These are phyloP conservation scores for Ceratocystis cacaofunesta DNA, from an alignment of 2,329 filamentous ascomycete genomes.

Conservation along the genomic window DNA sequence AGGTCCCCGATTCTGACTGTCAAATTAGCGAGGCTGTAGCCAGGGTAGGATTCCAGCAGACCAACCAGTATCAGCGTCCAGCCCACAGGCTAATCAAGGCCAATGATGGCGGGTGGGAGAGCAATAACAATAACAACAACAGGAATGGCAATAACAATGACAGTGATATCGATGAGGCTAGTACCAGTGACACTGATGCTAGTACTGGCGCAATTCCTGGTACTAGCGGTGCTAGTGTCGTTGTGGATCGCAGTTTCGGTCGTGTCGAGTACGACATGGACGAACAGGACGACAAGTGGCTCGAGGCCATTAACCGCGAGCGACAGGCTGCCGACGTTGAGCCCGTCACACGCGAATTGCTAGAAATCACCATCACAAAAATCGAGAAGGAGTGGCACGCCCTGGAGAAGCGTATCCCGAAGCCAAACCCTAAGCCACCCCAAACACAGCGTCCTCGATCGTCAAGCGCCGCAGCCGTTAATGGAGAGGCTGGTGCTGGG, in stretches of 20 bases:
- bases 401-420: constrained; percentile 89
- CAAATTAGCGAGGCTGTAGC: constrained; percentile 96
- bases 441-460: constrained; percentile 87
- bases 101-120: constrained; percentile 40
- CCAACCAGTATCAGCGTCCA: constrained; percentile 69
- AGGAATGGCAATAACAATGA: constrained; percentile 18
- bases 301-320: constrained; percentile 67
- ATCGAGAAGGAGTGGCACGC: constrained; percentile 98
- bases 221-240: too few relatives aligned
- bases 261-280: constrained; percentile 99
- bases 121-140: constrained; percentile 30
- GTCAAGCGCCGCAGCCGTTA: constrained; percentile 86
- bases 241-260: constrained; percentile 38
- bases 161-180: too few relatives aligned
- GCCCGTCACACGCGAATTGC: constrained; percentile 78
- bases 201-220: too few relatives aligned
- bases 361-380: constrained; percentile 96
- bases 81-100: constrained; percentile 57
- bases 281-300: constrained; percentile 94
- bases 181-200: too few relatives aligned
- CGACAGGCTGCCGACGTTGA: constrained; percentile 62
- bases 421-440: constrained; percentile 88
- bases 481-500: constrained; percentile 58
- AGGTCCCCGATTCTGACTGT: constrained; percentile 68
- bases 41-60: constrained; percentile 90